phyloP scores from a whole-genome alignment of 257 asterid species.

The Cinchona pubescens region DNA sequence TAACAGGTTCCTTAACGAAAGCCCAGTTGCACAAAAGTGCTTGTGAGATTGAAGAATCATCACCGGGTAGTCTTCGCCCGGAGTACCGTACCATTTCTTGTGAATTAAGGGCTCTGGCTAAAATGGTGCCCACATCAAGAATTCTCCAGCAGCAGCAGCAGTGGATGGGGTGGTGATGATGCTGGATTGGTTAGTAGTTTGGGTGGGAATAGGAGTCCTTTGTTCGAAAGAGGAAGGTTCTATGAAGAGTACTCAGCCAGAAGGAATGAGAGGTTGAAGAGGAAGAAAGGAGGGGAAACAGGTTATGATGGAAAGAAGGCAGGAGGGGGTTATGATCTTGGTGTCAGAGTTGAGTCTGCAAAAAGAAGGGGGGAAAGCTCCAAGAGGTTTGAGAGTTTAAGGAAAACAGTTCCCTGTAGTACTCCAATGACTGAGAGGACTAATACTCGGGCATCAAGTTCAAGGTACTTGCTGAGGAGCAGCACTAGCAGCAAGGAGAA shows the following conservation, averaged over 20 bases:
- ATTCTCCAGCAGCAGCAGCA: slow-evolving; percentile 31
- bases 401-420: too few species aligned
- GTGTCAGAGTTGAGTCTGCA: slow-evolving; percentile 71
- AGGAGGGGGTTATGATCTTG: slow-evolving; percentile 58
- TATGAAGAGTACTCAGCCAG: slow-evolving; percentile 83
- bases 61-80: slow-evolving; percentile 54
- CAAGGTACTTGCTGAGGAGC: slow-evolving; percentile 80
- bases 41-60: slow-evolving; percentile 33
- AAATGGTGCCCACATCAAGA: slow-evolving; percentile 72
- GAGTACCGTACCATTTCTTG: slow-evolving; percentile 71
- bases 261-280: slow-evolving; percentile 85
- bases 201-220: slow-evolving; percentile 39
- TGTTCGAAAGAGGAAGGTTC: slow-evolving; percentile 77
- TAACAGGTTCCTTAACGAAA: slow-evolving; percentile 58
- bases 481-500: slow-evolving; percentile 47
- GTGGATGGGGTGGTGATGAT: slow-evolving; percentile 6
- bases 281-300: slow-evolving; percentile 67
- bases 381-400: too few species aligned
- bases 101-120: slow-evolving; percentile 62
- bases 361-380: slow-evolving; percentile 65
- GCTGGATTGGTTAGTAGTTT: slow-evolving; percentile 1
- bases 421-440: slow-evolving; percentile 55
- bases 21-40: slow-evolving; percentile 43
- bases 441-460: slow-evolving; percentile 45
- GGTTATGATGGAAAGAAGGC: slow-evolving; percentile 51